phyloP scores from a whole-genome alignment of 306 rosid genomes.

The Mimosa bimucronata region DNA sequence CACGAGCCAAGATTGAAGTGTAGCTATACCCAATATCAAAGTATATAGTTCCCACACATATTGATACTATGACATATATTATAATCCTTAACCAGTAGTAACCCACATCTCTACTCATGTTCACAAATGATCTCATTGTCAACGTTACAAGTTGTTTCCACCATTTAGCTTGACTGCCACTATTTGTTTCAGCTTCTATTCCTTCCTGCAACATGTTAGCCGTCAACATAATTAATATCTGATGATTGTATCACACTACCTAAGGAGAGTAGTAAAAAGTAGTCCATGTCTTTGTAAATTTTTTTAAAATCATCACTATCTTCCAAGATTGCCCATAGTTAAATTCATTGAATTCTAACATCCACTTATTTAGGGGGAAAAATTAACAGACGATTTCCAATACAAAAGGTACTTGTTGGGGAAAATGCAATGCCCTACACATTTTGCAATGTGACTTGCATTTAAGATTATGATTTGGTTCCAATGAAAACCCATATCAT shows the following conservation, averaged over 20 bases:
- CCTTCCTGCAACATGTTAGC: slow-evolving; percentile 59
- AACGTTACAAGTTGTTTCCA: slow-evolving; percentile 78
- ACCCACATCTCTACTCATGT: slow-evolving; percentile 98
- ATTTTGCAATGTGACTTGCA: neutral
- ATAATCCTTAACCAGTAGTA: slow-evolving; percentile 95
- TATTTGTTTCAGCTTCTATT: slow-evolving; percentile 41
- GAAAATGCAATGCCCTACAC: neutral
- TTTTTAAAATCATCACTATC: neutral
- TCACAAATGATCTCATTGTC: slow-evolving; percentile 77
- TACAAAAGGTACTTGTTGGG: neutral
- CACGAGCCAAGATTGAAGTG: slow-evolving; percentile 89
- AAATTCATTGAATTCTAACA: neutral
- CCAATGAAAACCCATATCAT: neutral
- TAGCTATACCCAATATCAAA: slow-evolving; percentile 81
- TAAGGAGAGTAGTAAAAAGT: neutral
- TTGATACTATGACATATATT: slow-evolving; percentile 75
- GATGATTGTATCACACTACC: neutral
- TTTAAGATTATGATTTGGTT: neutral
- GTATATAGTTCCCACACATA: slow-evolving; percentile 94
- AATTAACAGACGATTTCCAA: neutral
- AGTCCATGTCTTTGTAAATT: neutral
- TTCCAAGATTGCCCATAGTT: neutral
- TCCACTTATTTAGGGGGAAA: neutral
- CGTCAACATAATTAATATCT: neutral
- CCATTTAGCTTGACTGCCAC: slow-evolving; percentile 84